Percentiles rank a stretch among this genome's conserved stretches.
phyloP scores from a whole-genome alignment of 116 monocot genomes.

The Papilionanthe hybrid region DNA sequence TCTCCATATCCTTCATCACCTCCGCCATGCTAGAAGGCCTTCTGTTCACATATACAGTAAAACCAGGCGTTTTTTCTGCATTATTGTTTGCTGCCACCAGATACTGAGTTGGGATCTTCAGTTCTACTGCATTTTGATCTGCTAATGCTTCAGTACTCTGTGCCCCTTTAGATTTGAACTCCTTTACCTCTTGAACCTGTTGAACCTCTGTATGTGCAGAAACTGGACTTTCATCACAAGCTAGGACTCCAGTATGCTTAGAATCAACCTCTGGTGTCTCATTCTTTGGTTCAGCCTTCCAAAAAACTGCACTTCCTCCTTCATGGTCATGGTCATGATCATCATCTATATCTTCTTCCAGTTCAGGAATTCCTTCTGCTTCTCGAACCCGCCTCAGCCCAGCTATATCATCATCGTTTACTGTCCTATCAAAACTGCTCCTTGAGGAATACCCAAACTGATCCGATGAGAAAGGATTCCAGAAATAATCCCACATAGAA shows the following conservation, averaged over 20 bases:
- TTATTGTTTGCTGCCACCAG: constrained; percentile 26
- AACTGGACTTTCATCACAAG: constrained; percentile 11
- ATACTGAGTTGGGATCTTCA: constrained; percentile 38
- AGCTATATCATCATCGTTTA: constrained; percentile 65
- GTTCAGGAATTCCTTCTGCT: constrained; percentile 94
- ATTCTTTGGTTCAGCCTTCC: constrained; percentile 12
- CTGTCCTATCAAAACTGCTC: constrained; percentile 32
- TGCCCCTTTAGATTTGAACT: constrained; percentile 31
- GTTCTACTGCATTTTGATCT: constrained; percentile 26
- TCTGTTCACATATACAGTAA: constrained; percentile 76
- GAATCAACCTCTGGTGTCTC: constrained; percentile 12
- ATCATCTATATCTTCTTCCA: constrained; percentile 44
- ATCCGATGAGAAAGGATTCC: constrained; percentile 90
- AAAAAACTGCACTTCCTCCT: neutral
- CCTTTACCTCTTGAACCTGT: constrained; percentile 36
- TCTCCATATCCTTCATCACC: constrained; percentile 73
- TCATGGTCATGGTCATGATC: neutral
- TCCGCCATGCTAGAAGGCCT: constrained; percentile 66
- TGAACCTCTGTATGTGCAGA: constrained; percentile 11
- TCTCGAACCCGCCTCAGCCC: constrained; percentile 72
- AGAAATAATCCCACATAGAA: constrained; percentile 87
- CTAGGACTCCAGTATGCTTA: constrained; percentile 10
- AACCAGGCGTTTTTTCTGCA: constrained; percentile 66
- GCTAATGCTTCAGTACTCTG: constrained; percentile 35
- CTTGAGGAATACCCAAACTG: constrained; percentile 40